Evolutionary conservation across 345 rosid species (phyloP), one percentile per base, ranked within the genome.

Genomic region (Linum usitatissimum): DNA sequence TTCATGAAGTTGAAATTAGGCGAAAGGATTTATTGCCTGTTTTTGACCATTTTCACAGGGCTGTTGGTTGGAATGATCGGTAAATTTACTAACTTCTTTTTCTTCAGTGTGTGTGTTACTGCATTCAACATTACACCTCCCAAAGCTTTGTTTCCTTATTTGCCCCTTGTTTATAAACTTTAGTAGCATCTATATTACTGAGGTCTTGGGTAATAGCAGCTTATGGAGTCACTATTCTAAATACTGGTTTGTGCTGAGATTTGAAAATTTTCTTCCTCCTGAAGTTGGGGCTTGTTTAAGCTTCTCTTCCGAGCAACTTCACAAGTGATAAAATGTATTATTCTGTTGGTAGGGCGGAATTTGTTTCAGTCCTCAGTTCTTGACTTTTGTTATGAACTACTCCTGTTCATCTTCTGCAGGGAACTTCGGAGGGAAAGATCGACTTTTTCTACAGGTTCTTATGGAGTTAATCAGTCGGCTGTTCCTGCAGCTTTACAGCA

Each of bases 21-120:
- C 78, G 78, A 23, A 93, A 82, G 77, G 96, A 90, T 76, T 70
- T 84, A 14, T 74, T 93, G 62, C 97, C 99, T 21, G 82, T 86
- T 76, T 87, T 82, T 65, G 86, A 90, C 62, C 77, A 82, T 75
- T 90, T 86, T 67, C 89, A 81, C 58, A 73, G 81, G 71, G 69
- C 77, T 68, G 55, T 81, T 45, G 73, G 59, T 64, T 79, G 88
- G 90, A 81, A 70, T 66, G 79, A 75, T 63, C 72, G 91, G 99
- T 90, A 75, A 62, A 58, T 42, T 66, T 61, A 20, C 3, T 54
- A 9, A 14, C 4, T 18, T 55, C 18, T 54, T 54, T 13, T 54
- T 54, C n/a, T 21, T 54, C 10, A 7, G 3, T 17, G 18, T n/a
- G 23, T 18, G 57, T n/a, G 28, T 18, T 6, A 21, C 19, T n/a